Evolutionary conservation across 2,329 filamentous ascomycete species (phyloP), one percentile per base, ranked within the genome.

Genomic region (Thermomyces lanuginosus): DNA sequence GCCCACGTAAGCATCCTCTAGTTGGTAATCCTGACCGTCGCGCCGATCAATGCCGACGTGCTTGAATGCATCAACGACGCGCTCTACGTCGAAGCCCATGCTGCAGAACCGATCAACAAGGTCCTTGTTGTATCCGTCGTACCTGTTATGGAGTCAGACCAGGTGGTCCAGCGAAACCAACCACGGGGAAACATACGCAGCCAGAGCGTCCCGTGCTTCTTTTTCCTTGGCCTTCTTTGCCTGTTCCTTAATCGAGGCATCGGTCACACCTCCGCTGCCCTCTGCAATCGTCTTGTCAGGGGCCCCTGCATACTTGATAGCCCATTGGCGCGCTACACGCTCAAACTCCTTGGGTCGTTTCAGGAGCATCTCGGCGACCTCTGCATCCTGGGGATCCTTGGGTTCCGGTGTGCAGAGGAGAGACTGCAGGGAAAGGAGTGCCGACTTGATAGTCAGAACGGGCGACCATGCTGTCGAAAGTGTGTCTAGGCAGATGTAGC

Each of bases 401-500:
- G 89, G 86, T 51, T 98, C 91, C 3, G 89, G 89, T 10, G 76
- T 81, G 56, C 82, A 82, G 44, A 98, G 78, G 10, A 98, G 72
- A 39, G 84, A 86, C 51, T 92, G 84, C 16, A 98, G 66, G 15
- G 84, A 93, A 32, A 98, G 73, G 23, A 98, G 70, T 19, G 86
- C 82, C 11, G 82, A 91, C 58, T 93, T 95, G 53, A 98, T 86
- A 8, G 86, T 98, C 34, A 93, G 69, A 13, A 98, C 84, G 0
- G 89, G 89, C 4, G 86, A 92, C 89, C 89, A 98, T 41, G 79
- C 82, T 8, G 69, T 69, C 6, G 78, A 76, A 9, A 98, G 68
- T 0, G 84, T 95, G 49, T 98, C 89, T 29, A 98, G 72, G 47
- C 89, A 98, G 50, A 98, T 98, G 14, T 84, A 86, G 30, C 89